Evolutionary conservation across 768 basidiomycete genomes (phyloP).

Genomic region (Mrakia hoshinonis): DNA sequence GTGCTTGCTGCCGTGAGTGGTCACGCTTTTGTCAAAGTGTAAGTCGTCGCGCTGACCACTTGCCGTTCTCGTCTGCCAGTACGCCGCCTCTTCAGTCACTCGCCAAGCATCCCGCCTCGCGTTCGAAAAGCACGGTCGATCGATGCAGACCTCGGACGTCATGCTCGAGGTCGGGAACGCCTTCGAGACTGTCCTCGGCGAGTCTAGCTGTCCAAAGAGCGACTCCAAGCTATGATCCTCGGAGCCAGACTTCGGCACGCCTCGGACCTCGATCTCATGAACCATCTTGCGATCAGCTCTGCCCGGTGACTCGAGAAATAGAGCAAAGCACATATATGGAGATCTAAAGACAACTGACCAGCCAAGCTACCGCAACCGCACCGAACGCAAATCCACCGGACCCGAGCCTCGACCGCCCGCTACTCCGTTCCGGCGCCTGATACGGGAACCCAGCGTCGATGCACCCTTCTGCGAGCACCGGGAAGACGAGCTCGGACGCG

Average conservation of each 20-base stretch:
- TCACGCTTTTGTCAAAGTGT: not conserved
- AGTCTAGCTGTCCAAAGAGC: not conserved
- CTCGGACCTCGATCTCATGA: no score
- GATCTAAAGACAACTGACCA: no score
- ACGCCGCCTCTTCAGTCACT: slow-evolving; percentile 80
- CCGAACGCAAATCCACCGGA: not conserved
- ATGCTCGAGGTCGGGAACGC: slow-evolving; percentile 19
- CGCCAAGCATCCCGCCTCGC: slow-evolving; percentile 70
- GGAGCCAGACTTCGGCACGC: no score
- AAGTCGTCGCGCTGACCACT: not conserved
- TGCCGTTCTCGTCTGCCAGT: slow-evolving; percentile 27
- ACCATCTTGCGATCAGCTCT: no score
- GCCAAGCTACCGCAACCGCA: no score
- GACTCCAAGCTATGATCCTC: no score
- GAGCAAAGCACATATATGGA: no score
- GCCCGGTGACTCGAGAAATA: no score
- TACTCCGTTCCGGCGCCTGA: slow-evolving; percentile 32
- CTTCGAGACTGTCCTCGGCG: slow-evolving; percentile 10
- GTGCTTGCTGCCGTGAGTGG: slow-evolving; percentile 17
- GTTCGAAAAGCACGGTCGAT: slow-evolving; percentile 65
- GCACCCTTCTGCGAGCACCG: slow-evolving; percentile 34
- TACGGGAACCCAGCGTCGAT: slow-evolving; percentile 37
- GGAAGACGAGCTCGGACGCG: slow-evolving; percentile 34
- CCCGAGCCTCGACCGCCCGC: not conserved
- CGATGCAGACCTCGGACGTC: slow-evolving; percentile 43